Evolutionary conservation across 2,329 filamentous ascomycete genomes (phyloP).

Genomic region (Aspergillus brunneoviolaceus): DNA sequence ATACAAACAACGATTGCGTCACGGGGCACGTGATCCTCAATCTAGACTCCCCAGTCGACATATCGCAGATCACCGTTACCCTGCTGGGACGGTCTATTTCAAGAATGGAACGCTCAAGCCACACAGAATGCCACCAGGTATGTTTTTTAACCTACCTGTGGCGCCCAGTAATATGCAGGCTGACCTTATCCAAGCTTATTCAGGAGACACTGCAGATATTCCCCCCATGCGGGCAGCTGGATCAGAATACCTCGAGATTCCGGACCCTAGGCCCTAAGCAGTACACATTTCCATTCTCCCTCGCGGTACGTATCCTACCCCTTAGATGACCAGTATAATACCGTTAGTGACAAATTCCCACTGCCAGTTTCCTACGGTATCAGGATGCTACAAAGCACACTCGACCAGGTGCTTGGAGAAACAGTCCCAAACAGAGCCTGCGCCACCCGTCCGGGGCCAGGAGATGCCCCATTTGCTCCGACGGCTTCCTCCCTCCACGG

Average conservation of each 20-base stretch:
- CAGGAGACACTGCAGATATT: slow-evolving; percentile 9
- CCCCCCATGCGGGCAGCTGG: slow-evolving; percentile 6
- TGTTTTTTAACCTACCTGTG: neutral
- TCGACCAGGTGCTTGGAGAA: neutral
- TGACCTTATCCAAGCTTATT: slow-evolving; percentile 8
- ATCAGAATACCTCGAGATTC: neutral
- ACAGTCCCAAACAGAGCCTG: neutral
- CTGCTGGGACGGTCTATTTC: slow-evolving; percentile 17
- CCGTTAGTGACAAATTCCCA: too few species aligned
- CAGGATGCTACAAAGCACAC: slow-evolving; percentile 15
- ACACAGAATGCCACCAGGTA: slow-evolving; percentile 18
- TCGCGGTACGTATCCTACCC: slow-evolving; percentile 3
- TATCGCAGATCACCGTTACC: slow-evolving; percentile 15
- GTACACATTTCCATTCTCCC: slow-evolving; percentile 14
- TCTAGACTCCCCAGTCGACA: slow-evolving; percentile 10
- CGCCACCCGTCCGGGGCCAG: neutral
- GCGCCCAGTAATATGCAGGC: neutral
- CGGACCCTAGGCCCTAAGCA: slow-evolving; percentile 6
- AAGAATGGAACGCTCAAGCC: slow-evolving; percentile 10
- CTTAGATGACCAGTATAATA: too few species aligned
- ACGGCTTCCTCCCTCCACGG: slow-evolving; percentile 15
- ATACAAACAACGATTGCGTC: slow-evolving; percentile 14
- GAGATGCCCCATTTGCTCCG: slow-evolving; percentile 10
- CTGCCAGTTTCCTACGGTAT: slow-evolving; percentile 14
- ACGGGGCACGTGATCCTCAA: slow-evolving; percentile 18